Evolutionary conservation across 176 grass and related monocot species (phyloP).

Genomic region (Cymbopogon citratus): DNA sequence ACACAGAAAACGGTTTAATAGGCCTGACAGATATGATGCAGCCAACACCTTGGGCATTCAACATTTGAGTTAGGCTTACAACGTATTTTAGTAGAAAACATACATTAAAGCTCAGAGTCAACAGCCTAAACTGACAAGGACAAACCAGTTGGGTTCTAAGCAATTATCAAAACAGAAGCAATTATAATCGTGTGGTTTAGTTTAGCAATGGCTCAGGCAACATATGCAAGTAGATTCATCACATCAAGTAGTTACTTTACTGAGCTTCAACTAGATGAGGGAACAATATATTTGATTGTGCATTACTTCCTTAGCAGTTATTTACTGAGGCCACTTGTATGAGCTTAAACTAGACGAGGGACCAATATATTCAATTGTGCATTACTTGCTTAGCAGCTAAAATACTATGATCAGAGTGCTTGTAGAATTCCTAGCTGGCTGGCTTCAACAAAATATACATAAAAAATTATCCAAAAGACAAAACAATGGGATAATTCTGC

Average conservation of each 20-base stretch:
- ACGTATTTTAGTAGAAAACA: neutral
- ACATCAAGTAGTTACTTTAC: neutral
- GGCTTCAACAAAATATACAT: neutral
- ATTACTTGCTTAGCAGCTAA: neutral
- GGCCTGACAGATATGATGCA: neutral
- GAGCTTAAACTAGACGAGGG: neutral
- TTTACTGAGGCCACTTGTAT: neutral
- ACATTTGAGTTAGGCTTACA: neutral
- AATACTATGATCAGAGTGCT: neutral
- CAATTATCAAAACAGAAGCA: neutral
- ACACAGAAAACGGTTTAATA: neutral
- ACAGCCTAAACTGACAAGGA: neutral
- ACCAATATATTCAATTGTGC: neutral
- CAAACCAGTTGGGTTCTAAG: neutral
- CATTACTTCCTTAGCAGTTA: neutral
- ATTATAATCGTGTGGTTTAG: neutral
- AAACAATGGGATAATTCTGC: neutral
- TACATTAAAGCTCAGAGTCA: neutral
- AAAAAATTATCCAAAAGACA: neutral
- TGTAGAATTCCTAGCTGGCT: neutral
- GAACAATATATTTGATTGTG: neutral
- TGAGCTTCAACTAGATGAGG: neutral
- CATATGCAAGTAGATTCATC: neutral
- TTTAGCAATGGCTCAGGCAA: neutral
- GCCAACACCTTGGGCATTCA: neutral